Percentiles rank a stretch among this genome's conserved stretches.
Conservation (phyloP, 75 land plant genomes). For the Pinus taeda region DNA sequence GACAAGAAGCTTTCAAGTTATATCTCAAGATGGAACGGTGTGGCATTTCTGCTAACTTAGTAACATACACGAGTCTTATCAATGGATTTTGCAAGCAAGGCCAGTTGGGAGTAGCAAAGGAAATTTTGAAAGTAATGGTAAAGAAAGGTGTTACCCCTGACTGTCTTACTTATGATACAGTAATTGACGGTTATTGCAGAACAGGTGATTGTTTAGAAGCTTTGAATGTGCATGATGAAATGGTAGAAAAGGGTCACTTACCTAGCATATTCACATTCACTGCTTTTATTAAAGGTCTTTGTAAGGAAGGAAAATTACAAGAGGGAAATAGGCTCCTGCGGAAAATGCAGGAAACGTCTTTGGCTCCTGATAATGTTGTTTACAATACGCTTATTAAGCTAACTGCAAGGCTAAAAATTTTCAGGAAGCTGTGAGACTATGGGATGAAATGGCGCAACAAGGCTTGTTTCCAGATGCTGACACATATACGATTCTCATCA, state of each 20-base stretch:
- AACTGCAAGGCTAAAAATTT: slow-evolving; percentile 25
- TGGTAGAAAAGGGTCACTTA: slow-evolving; percentile 34
- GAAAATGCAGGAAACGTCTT: slow-evolving; percentile 16
- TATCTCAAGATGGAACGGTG: too few species aligned
- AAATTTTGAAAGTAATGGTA: slow-evolving; percentile 29
- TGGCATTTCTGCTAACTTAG: too few species aligned
- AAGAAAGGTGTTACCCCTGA: slow-evolving; percentile 27
- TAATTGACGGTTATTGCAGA: slow-evolving; percentile 42
- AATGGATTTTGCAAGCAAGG: slow-evolving; percentile 43
- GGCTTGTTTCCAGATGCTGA: slow-evolving; percentile 32
- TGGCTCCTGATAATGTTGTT: slow-evolving; percentile 17
- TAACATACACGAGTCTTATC: too few species aligned
- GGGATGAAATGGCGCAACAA: slow-evolving; percentile 33
- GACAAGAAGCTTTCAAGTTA: too few species aligned
- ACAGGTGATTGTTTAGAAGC: slow-evolving; percentile 38
- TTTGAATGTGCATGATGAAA: slow-evolving; percentile 35
- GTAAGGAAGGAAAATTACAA: slow-evolving; percentile 30
- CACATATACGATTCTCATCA: slow-evolving; percentile 31
- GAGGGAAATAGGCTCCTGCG: slow-evolving; percentile 31
- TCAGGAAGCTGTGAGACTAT: slow-evolving; percentile 22
- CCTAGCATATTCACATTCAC: slow-evolving; percentile 36
- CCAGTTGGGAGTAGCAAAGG: slow-evolving; percentile 32
- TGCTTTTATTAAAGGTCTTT: slow-evolving; percentile 39
- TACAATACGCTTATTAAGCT: slow-evolving; percentile 37
- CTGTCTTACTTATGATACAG: slow-evolving; percentile 28